Evolutionary conservation across 805 yeast genomes (phyloP).

Genomic region (Lachancea sp.): DNA sequence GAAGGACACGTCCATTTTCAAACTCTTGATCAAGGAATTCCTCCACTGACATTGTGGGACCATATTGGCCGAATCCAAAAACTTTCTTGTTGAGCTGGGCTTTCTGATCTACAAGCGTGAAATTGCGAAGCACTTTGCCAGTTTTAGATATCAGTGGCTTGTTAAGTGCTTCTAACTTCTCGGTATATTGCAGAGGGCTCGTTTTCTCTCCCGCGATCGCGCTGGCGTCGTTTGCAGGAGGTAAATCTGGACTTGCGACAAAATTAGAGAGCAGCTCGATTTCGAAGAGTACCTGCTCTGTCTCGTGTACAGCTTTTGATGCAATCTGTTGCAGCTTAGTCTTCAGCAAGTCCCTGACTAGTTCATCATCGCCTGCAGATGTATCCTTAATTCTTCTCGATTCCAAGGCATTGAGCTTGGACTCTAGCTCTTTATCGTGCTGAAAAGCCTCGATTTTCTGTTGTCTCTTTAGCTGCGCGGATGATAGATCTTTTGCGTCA

Average conservation of each 20-base stretch:
- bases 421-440: constrained; percentile 47
- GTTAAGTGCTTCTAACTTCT: constrained; percentile 49
- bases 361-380: constrained; percentile 63
- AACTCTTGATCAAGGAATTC: constrained; percentile 84
- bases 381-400: constrained; percentile 33
- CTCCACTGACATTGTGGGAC: constrained; percentile 93
- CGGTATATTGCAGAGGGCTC: constrained; percentile 51
- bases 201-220: constrained; percentile 10
- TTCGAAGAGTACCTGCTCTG: constrained; percentile 63
- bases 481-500: constrained; percentile 11
- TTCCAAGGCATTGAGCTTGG: constrained; percentile 32
- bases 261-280: constrained; percentile 50
- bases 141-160: constrained; percentile 54
- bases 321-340: constrained; percentile 50
- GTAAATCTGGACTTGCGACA: constrained; percentile 16
- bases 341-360: constrained; percentile 46
- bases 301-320: constrained; percentile 45
- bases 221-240: background rate
- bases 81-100: constrained; percentile 59
- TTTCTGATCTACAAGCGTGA: constrained; percentile 59
- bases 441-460: constrained; percentile 67
- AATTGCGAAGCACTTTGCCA: constrained; percentile 81
- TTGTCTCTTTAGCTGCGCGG: constrained; percentile 45
- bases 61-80: constrained; percentile 82
- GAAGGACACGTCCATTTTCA: constrained; percentile 73